A percentile compares a stretch with the other conserved stretches of the same genome.
phyloP scores from a whole-genome alignment of 129 eudicot species.

The Flaveria ramosissima region DNA sequence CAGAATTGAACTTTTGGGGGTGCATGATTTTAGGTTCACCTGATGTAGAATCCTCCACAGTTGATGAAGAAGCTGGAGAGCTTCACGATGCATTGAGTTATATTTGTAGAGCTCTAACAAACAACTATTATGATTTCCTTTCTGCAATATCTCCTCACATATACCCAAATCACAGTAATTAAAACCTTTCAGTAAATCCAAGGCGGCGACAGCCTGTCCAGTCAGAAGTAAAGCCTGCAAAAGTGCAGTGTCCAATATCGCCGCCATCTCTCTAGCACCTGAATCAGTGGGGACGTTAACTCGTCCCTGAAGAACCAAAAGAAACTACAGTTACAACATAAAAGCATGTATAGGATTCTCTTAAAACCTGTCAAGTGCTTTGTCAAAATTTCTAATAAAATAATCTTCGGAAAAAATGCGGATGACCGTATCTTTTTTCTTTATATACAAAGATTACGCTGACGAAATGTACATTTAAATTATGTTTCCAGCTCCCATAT shows the following conservation, averaged over 20 bases:
- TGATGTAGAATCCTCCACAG: constrained; percentile 75
- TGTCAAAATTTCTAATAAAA: neutral
- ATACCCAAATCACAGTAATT: constrained; percentile 87
- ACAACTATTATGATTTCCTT: constrained; percentile 63
- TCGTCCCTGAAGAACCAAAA: constrained; percentile 60
- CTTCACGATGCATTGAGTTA: constrained; percentile 90
- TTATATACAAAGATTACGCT: neutral
- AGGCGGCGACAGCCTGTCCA: constrained; percentile 74
- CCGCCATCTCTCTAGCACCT: constrained; percentile 87
- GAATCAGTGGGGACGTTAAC: constrained; percentile 55
- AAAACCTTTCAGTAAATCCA: constrained; percentile 76
- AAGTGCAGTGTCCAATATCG: constrained; percentile 84
- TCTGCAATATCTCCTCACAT: constrained; percentile 82
- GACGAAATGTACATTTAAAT: neutral
- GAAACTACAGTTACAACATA: constrained; percentile 30
- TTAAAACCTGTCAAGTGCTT: neutral
- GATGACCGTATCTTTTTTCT: neutral
- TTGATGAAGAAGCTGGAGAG: constrained; percentile 79
- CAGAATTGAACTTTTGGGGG: constrained; percentile 72
- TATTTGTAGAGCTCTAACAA: constrained; percentile 80
- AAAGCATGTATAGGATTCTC: neutral
- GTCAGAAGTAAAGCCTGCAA: constrained; percentile 87
- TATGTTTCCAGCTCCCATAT: constrained; percentile 7
- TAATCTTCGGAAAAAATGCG: neutral
- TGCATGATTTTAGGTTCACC: constrained; percentile 54